Evolutionary conservation across 2,329 filamentous ascomycete species (phyloP).

Genomic region (Myriosclerotinia scirpicola): DNA sequence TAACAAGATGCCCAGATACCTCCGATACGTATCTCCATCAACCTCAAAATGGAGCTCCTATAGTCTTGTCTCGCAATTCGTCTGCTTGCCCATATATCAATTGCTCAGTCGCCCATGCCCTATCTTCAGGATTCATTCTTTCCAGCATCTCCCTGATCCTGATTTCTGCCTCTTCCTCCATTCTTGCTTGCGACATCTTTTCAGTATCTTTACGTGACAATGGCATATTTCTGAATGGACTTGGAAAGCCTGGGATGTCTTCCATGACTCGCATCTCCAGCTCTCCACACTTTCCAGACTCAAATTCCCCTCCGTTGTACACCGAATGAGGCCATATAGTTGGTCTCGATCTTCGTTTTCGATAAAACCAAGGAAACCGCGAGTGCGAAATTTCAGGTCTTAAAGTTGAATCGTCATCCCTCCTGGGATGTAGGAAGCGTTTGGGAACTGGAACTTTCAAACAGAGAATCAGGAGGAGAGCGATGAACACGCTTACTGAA

Average conservation of each 20-base stretch:
- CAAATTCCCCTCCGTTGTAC: slow-evolving; percentile 15
- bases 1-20: neutral
- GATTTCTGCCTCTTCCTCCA: slow-evolving; percentile 22
- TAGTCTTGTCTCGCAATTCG: slow-evolving; percentile 18
- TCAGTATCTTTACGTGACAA: slow-evolving; percentile 16
- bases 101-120: slow-evolving; percentile 22
- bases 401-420: slow-evolving; percentile 12
- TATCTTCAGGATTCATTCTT: slow-evolving; percentile 23
- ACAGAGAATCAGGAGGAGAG: slow-evolving; percentile 19
- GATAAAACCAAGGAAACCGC: slow-evolving; percentile 19
- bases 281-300: slow-evolving; percentile 8
- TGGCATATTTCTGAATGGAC: neutral
- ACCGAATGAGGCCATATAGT: slow-evolving; percentile 22
- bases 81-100: slow-evolving; percentile 22
- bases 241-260: slow-evolving; percentile 15
- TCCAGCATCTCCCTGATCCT: slow-evolving; percentile 22
- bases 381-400: slow-evolving; percentile 1
- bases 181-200: slow-evolving; percentile 20
- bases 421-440: slow-evolving; percentile 7
- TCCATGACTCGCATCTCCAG: slow-evolving; percentile 21
- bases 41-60: slow-evolving; percentile 13
- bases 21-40: neutral
- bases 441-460: slow-evolving; percentile 15
- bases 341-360: neutral
- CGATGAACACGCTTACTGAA: slow-evolving; percentile 21